Conservation (phyloP, 192 early-diverging fungal genomes). For the Entomortierella beljakovae region DNA sequence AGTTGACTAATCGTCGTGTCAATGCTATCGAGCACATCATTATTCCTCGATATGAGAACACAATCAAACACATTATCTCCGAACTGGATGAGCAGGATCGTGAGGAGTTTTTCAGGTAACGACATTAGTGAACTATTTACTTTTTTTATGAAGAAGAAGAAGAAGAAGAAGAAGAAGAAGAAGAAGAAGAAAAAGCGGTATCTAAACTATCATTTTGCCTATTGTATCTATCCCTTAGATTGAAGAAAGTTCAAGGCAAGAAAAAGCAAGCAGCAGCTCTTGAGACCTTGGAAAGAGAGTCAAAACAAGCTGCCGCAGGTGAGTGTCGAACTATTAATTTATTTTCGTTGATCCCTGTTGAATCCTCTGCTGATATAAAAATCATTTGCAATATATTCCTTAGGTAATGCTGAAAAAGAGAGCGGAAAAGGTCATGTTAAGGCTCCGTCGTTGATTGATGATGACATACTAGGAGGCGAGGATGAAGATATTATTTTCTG, state of each 20-base stretch:
- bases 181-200: too few species aligned
- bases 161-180: too few species aligned
- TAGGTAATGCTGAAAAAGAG: not conserved
- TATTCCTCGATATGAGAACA: slow-evolving; percentile 98
- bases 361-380: too few species aligned
- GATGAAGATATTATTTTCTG: slow-evolving; percentile 54
- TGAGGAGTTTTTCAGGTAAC: slow-evolving; percentile 95
- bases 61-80: slow-evolving; percentile 94
- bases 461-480: slow-evolving; percentile 37
- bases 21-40: slow-evolving; percentile 99
- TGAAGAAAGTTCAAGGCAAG: slow-evolving; percentile 99
- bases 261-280: slow-evolving; percentile 90
- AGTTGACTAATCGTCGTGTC: slow-evolving; percentile 97
- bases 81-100: slow-evolving; percentile 99
- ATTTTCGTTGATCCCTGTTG: too few species aligned
- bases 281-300: slow-evolving; percentile 62
- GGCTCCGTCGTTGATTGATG: slow-evolving; percentile 10
- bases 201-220: too few species aligned
- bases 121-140: not conserved
- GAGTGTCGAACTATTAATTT: not conserved
- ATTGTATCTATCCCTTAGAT: slow-evolving; percentile 43
- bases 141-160: too few species aligned
- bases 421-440: not conserved
- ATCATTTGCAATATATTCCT: not conserved
- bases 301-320: slow-evolving; percentile 47